Evolutionary conservation across 371 early-diverging fungal genomes (phyloP).

Genomic region (Rhizopus stolonifer): DNA sequence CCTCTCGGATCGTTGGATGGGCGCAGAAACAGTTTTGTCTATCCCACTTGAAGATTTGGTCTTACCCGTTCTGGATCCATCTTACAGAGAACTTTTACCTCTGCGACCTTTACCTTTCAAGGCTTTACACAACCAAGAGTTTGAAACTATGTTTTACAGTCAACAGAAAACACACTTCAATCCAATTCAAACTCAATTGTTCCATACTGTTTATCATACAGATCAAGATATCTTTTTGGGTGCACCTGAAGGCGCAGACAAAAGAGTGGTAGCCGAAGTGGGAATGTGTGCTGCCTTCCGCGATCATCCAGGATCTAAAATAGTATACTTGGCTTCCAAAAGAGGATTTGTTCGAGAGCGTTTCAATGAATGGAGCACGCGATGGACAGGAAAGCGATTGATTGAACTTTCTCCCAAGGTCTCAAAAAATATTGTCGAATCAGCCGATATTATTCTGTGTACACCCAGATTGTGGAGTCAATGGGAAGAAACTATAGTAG

Average conservation of each 20-base stretch:
- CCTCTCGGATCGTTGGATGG: constrained; percentile 93
- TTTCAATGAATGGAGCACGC: constrained; percentile 84
- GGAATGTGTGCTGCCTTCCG: constrained; percentile 92
- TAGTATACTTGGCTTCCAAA: constrained; percentile 99
- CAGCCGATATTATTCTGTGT: constrained; percentile 95
- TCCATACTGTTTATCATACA: constrained; percentile 91
- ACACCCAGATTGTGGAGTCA: constrained; percentile 95
- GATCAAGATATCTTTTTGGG: constrained; percentile 89
- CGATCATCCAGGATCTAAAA: constrained; percentile 81
- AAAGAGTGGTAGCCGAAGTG: constrained; percentile 96
- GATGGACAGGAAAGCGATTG: constrained; percentile 80
- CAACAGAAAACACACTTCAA: constrained; percentile 92
- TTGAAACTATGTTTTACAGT: constrained; percentile 75
- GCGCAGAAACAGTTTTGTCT: constrained; percentile 80
- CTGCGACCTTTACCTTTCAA: constrained; percentile 86
- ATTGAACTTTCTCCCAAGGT: constrained; percentile 98
- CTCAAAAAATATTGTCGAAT: constrained; percentile 78
- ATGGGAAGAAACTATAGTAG: constrained; percentile 89
- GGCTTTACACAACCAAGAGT: constrained; percentile 74
- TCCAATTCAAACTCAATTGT: constrained; percentile 97
- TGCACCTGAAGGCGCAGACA: constrained; percentile 99
- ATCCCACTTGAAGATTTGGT: constrained; percentile 91
- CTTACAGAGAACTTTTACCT: constrained; percentile 87
- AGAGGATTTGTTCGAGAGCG: constrained; percentile 98
- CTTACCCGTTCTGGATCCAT: constrained; percentile 78